Conservation (phyloP, 1,284 basidiomycete species). For the Phellopilus nigrolimitatus region DNA sequence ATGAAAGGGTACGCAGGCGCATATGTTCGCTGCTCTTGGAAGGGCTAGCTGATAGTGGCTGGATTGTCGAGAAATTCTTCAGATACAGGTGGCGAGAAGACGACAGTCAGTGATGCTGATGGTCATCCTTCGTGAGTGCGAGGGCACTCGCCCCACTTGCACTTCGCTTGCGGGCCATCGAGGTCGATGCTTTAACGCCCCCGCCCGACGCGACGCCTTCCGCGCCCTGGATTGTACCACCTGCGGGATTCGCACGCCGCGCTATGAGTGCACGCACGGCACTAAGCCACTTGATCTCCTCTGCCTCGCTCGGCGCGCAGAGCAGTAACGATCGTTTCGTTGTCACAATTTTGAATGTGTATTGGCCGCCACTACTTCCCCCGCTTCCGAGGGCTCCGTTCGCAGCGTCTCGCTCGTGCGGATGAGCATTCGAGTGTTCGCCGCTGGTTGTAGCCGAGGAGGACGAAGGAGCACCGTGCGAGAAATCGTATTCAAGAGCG, state of each 20-base stretch:
- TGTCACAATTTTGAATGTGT: slow-evolving; percentile 95
- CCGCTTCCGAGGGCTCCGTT: slow-evolving; percentile 24
- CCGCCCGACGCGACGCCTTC: slow-evolving; percentile 16
- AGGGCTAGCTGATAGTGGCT: too few relatives aligned
- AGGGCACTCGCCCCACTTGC: slow-evolving; percentile 18
- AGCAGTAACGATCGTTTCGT: slow-evolving; percentile 86
- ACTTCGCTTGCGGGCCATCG: slow-evolving; percentile 21
- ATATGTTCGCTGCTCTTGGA: too few relatives aligned
- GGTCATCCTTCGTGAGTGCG: slow-evolving; percentile 8
- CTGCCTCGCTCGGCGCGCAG: slow-evolving; percentile 95
- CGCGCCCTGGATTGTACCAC: slow-evolving; percentile 21
- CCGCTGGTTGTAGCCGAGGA: slow-evolving; percentile 3
- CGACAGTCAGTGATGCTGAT: slow-evolving; percentile 1
- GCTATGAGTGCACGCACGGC: slow-evolving; percentile 89
- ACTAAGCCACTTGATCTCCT: slow-evolving; percentile 98
- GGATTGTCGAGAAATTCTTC: too few relatives aligned
- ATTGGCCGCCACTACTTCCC: slow-evolving; percentile 28
- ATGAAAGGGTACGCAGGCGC: too few relatives aligned
- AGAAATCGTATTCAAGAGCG: slow-evolving; percentile 80
- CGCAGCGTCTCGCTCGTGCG: slow-evolving; percentile 19
- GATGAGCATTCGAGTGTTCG: background rate
- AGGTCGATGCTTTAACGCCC: slow-evolving; percentile 22
- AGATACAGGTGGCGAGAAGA: too few relatives aligned
- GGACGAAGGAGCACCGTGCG: slow-evolving; percentile 12
- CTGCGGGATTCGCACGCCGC: slow-evolving; percentile 46